Evolutionary conservation across 306 rosid species (phyloP), one percentile per base, ranked within the genome.

Genomic region (Sophora flavescens): DNA sequence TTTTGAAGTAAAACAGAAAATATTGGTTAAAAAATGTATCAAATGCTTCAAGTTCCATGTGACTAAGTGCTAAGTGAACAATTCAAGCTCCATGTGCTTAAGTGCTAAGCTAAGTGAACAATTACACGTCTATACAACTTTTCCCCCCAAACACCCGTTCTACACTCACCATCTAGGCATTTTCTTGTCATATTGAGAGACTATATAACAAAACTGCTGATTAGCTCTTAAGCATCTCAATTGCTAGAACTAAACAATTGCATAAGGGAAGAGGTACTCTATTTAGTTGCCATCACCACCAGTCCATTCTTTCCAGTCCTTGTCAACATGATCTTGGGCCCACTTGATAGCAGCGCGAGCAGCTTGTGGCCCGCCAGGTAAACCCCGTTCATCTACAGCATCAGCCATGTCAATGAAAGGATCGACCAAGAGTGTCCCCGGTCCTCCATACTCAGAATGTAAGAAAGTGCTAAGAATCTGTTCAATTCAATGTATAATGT

Each of bases 391-490:
- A 14, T 81, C 84, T 30, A 90, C 28, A 11, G 89, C 59, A 81
- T 92, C 96, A 13, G 93, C 90, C 97, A 95, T 92, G 72, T 92
- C 97, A 4, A 88, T 81, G 80, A 95, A 95, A 33, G 97, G 96
- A 63, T 78, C 6, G 17, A 90, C 97, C 83, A 92, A 54, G 54
- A 95, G 92, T 10, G 96, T 95, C 70, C 97, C 98, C 6, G 96
- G 98, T 16, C 98, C 97, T 59, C 98, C 98, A 73, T 95, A 92
- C 82, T 90, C 97, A 0, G 97, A 79, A 59, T 89, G 92, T 78
- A 95, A 74, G 85, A 95, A 95, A 30, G 85, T 84, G 60, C 82
- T 81, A 72, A 92, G 88, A 66, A 93, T 90, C 98, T 93, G 89
- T 76, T n/a, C 62, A 36, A 62, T 32, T 39, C 45, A 56, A 77